Base-by-base conservation (phyloP, 345 rosid species). In the Heritiera fomes region DNA sequence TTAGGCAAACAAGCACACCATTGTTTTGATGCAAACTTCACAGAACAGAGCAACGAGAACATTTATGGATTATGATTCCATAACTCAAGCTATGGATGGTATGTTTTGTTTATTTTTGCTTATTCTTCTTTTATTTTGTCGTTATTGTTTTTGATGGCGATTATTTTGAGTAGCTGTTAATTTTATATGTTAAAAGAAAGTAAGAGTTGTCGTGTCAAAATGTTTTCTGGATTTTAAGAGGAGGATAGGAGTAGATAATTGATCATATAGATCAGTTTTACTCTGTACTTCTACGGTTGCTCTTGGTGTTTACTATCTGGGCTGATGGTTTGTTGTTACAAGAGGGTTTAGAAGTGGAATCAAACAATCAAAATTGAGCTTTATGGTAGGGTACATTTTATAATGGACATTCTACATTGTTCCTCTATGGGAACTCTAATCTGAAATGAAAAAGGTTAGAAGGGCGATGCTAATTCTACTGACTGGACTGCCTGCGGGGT, bases 41-140 rank as follows among this genome's bases (percentile, higher is more conserved):
- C 96, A 80, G 3, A 90, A 66, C 86, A 93, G 91, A 83, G 85
- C 97, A 49, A 89, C 90, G 38, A 91, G 99, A 82, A 95, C 98
- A 15, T 95, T 93, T 77, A 93, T 93, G 99, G 99, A 95, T 86
- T 95, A 85, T 75, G 98, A 84, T 8, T 95, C 99, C 18, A 83
- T 91, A 40, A 86, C 85, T 82, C 98, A 91, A 87, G 98, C 99
- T 80, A 92, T 95, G 95, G 99, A 93, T 81, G 99, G 99, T 92
- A 90, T n/a, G 43, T 47, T 43, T 70, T 46, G 0, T 12, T 46
- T 46, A 4, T 20, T 45, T 45, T 70, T 10, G 18, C 28, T 46
- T 11, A 11, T 23, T 10, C 0, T 55, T 5, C 18, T 55, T 55
- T 18, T 53, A 3, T 6, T 55, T 55, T 17, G 4, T 58, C 13